Evolutionary conservation across 208 protist species (phyloP), one percentile per base, ranked within the genome.

Genomic region (Leishmania gerbilli): DNA sequence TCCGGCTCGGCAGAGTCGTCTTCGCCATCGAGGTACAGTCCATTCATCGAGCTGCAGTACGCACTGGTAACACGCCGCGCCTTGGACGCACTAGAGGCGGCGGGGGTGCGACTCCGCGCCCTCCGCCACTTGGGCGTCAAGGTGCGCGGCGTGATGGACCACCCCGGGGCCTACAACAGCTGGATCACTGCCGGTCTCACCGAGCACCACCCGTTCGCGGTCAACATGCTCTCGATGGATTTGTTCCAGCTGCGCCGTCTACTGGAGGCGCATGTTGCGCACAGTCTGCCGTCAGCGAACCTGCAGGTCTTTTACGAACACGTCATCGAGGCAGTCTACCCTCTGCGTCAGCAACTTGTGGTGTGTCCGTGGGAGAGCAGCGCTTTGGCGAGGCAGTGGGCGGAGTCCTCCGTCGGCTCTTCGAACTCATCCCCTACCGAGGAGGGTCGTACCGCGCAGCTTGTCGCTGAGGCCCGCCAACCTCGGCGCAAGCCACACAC

Each of bases 141-240:
- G 45, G 95, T 98, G 58, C 79, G 82, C 13, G 95, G 95, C 4
- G 89, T 98, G 47, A 79, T 96, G 79, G 93, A 98, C 81, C 95
- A 98, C 84, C 93, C 95, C 7, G 95, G 93, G 13, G 92, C 82
- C 19, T 97, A 93, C 87, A 93, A 98, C 88, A 95, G 75, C 68
- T 96, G 89, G 89, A 83, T 98, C 40, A 96, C 93, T 15, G 81
- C 85, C 60, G 91, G 93, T 34, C 84, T 98, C 60, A 88, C 82
- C 21, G 95, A 98, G 84, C 86, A 93, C 71, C 95, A 97, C 83
- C 90, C 90, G 19, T 98, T 98, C 67, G 91, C 95, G 2, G 85
- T 94, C 27, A 94, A 92, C 53, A 95, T 98, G 93, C 88, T 98
- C 40, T 87, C 92, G 45, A 82, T 95, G 21, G 91, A 97, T 79